phyloP scores from a whole-genome alignment of 371 early-diverging fungal genomes.

The Cladochytrium tenue region DNA sequence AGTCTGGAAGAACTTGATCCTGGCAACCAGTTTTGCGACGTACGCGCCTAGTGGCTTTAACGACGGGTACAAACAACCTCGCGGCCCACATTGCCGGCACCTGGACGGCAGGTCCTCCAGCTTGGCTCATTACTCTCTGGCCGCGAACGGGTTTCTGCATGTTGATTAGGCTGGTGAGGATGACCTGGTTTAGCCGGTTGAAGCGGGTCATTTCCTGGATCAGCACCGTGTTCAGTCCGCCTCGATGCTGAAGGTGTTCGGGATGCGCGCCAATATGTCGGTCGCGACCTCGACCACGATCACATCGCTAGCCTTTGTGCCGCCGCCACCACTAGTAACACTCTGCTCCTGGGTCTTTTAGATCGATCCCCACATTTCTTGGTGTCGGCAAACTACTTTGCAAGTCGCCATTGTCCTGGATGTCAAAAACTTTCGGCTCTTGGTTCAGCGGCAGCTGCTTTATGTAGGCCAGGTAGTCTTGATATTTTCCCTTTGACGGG shows the following conservation, averaged over 20 bases:
- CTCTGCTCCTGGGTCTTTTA: constrained; percentile 54
- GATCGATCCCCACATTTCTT: constrained; percentile 49
- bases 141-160: constrained; percentile 63
- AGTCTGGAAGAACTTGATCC: constrained; percentile 52
- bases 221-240: constrained; percentile 61
- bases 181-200: constrained; percentile 55
- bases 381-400: constrained; percentile 59
- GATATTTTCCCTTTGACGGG: constrained; percentile 50
- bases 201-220: constrained; percentile 63
- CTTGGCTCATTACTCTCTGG: constrained; percentile 57
- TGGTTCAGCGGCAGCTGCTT: constrained; percentile 53
- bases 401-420: constrained; percentile 68
- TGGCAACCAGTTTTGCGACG: constrained; percentile 47
- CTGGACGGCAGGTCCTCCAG: constrained; percentile 55
- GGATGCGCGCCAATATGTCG: constrained; percentile 54
- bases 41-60: constrained; percentile 59
- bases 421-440: constrained; percentile 59
- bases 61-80: constrained; percentile 56
- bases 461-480: constrained; percentile 50
- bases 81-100: constrained; percentile 60
- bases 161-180: constrained; percentile 49
- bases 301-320: constrained; percentile 51
- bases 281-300: constrained; percentile 50
- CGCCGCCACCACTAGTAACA: constrained; percentile 22
- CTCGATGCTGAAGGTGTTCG: constrained; percentile 49